These are phyloP conservation scores for Tremellales sp. DNA, from an alignment of 1,284 basidiomycete species.

Conservation along the genomic window DNA sequence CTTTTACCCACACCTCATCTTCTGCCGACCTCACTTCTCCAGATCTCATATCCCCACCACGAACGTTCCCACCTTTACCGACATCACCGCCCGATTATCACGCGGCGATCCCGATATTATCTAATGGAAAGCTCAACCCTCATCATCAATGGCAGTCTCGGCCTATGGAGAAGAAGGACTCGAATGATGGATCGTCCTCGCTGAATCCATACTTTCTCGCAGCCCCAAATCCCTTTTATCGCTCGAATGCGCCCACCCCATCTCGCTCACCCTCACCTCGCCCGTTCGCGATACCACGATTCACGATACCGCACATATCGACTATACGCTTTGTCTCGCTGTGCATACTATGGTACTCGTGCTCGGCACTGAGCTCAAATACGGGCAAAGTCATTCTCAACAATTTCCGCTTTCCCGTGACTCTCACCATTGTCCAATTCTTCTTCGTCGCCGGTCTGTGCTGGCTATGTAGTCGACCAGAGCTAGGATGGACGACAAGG, in stretches of 20 bases:
- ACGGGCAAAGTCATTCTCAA: slow-evolving; percentile 50
- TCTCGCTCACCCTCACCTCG: slow-evolving; percentile 14
- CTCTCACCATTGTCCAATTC: slow-evolving; percentile 94
- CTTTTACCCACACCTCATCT: slow-evolving; percentile 36
- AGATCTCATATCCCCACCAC: slow-evolving; percentile 7
- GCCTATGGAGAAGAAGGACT: slow-evolving; percentile 5
- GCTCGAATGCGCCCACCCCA: slow-evolving; percentile 8
- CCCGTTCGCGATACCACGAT: slow-evolving; percentile 19
- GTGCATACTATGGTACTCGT: slow-evolving; percentile 49
- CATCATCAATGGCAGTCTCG: slow-evolving; percentile 2
- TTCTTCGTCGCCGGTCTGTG: slow-evolving; percentile 87
- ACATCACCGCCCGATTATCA: slow-evolving; percentile 3
- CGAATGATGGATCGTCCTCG: slow-evolving; percentile 9
- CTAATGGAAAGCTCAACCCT: not conserved
- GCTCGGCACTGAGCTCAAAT: slow-evolving; percentile 49
- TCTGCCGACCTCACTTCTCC: slow-evolving; percentile 22
- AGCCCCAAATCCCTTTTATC: not conserved
- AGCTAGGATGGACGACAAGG: slow-evolving; percentile 54
- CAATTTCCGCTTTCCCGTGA: slow-evolving; percentile 48
- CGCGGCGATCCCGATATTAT: not conserved
- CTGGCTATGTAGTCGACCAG: slow-evolving; percentile 68
- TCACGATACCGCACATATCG: slow-evolving; percentile 27
- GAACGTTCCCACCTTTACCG: slow-evolving; percentile 6
- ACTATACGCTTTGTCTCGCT: slow-evolving; percentile 45
- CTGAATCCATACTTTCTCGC: not conserved